These are phyloP conservation scores for Fagopyrum homotropicum DNA, from an alignment of 148 eudicot genomes.

Conservation along the genomic window DNA sequence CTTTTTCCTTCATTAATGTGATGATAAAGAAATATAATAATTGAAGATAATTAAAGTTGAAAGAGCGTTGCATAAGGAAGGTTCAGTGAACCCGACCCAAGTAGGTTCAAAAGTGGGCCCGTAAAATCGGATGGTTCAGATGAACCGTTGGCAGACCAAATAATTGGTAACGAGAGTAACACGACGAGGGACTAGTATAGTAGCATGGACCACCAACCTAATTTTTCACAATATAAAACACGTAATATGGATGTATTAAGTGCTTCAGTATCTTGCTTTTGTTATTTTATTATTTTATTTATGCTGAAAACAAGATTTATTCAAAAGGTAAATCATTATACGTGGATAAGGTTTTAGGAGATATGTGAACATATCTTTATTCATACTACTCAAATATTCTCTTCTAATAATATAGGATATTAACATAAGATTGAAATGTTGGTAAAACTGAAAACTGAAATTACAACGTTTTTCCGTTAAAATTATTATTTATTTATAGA, in stretches of 20 bases:
- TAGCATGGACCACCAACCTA: neutral
- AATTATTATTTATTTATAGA: no score
- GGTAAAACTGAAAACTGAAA: no score
- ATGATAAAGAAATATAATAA: neutral
- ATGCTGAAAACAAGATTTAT: no score
- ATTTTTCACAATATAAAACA: neutral
- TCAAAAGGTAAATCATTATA: neutral
- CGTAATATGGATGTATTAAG: neutral
- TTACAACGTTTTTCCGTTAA: no score
- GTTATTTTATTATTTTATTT: no score
- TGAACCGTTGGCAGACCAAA: slow-evolving; percentile 5
- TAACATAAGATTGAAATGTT: no score
- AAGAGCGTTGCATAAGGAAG: neutral
- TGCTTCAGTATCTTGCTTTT: neutral
- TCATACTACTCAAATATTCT: no score
- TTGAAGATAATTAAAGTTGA: neutral
- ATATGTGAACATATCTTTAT: no score
- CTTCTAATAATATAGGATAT: no score
- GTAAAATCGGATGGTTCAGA: neutral
- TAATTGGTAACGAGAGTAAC: neutral
- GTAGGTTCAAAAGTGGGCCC: neutral
- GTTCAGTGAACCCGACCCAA: neutral
- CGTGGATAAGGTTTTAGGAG: no score
- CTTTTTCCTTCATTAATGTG: neutral
- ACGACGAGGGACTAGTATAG: neutral